These are phyloP conservation scores for Fusarium secorum DNA, from an alignment of 2,329 filamentous ascomycete genomes.

Conservation along the genomic window DNA sequence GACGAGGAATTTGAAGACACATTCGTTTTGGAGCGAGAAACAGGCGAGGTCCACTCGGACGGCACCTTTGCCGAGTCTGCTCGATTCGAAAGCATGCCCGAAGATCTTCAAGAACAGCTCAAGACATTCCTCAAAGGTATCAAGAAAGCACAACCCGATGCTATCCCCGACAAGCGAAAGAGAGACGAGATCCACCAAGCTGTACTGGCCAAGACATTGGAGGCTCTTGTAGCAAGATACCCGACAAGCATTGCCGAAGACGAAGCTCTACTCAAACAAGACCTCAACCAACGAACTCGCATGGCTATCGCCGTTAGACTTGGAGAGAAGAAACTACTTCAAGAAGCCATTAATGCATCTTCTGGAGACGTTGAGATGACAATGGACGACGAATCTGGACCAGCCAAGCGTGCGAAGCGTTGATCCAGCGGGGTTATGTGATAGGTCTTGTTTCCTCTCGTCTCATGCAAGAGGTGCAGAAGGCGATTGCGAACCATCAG, in stretches of 20 bases:
- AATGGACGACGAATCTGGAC: slow-evolving; percentile 36
- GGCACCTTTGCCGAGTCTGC: slow-evolving; percentile 54
- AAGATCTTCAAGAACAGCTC: slow-evolving; percentile 61
- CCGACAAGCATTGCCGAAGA: slow-evolving; percentile 53
- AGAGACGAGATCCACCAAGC: slow-evolving; percentile 56
- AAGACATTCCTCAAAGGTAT: slow-evolving; percentile 59
- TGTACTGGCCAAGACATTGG: slow-evolving; percentile 51
- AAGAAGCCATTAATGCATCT: slow-evolving; percentile 56
- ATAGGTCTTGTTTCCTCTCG: slow-evolving; percentile 22
- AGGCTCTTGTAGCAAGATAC: slow-evolving; percentile 52
- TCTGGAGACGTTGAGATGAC: slow-evolving; percentile 40
- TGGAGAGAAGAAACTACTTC: slow-evolving; percentile 75
- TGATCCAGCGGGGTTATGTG: slow-evolving; percentile 20
- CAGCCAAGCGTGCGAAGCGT: slow-evolving; percentile 44
- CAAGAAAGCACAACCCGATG: slow-evolving; percentile 53
- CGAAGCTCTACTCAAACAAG: slow-evolving; percentile 46
- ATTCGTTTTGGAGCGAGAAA: slow-evolving; percentile 71
- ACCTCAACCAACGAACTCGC: slow-evolving; percentile 49
- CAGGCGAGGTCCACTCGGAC: slow-evolving; percentile 59
- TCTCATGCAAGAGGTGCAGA: slow-evolving; percentile 32
- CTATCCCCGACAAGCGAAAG: slow-evolving; percentile 58
- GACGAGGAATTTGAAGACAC: slow-evolving; percentile 76
- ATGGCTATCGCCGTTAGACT: slow-evolving; percentile 74
- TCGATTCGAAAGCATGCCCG: slow-evolving; percentile 53
- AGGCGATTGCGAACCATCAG: slow-evolving; percentile 30